Conservation (phyloP, 208 protist species). For the Acanthamoeba sp. region DNA sequence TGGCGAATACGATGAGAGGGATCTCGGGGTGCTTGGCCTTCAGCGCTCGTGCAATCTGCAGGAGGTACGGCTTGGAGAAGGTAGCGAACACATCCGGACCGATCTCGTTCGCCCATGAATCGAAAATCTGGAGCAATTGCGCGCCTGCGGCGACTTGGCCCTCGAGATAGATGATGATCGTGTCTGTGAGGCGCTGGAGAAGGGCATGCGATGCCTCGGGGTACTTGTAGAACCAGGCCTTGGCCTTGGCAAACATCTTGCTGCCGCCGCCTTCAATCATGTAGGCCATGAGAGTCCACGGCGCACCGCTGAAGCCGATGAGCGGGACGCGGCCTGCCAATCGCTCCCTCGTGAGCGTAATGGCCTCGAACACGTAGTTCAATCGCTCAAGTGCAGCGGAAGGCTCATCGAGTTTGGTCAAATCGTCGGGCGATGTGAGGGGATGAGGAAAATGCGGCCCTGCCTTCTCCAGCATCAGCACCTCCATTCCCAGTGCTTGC, state of each 20-base stretch:
- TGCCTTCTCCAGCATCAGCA: conserved; percentile 84
- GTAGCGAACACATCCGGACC: conserved; percentile 84
- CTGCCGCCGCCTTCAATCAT: conserved; percentile 91
- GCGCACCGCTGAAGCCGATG: conserved; percentile 92
- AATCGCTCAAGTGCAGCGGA: conserved; percentile 82
- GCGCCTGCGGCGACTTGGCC: conserved; percentile 88
- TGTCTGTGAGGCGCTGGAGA: conserved; percentile 84
- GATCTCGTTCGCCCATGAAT: conserved; percentile 91
- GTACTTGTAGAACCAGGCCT: conserved; percentile 89
- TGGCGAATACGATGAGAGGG: conserved; percentile 92
- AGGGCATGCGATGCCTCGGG: conserved; percentile 85
- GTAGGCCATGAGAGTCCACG: conserved; percentile 92
- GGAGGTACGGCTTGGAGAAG: conserved; percentile 90
- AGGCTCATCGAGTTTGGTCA: conserved; percentile 63
- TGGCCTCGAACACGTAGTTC: conserved; percentile 90
- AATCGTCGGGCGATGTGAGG: conserved; percentile 76
- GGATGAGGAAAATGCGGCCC: conserved; percentile 71
- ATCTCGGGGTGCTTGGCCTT: conserved; percentile 82
- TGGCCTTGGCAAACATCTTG: conserved; percentile 86
- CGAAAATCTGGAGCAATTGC: conserved; percentile 92
- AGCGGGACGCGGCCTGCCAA: conserved; percentile 91
- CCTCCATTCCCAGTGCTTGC: conserved; percentile 91
- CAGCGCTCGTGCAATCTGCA: conserved; percentile 85
- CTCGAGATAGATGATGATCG: conserved; percentile 85
- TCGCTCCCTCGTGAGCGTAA: conserved; percentile 88